Conservation (phyloP, 352 stramenopile genomes). For the Aphanomyces euteiches region DNA sequence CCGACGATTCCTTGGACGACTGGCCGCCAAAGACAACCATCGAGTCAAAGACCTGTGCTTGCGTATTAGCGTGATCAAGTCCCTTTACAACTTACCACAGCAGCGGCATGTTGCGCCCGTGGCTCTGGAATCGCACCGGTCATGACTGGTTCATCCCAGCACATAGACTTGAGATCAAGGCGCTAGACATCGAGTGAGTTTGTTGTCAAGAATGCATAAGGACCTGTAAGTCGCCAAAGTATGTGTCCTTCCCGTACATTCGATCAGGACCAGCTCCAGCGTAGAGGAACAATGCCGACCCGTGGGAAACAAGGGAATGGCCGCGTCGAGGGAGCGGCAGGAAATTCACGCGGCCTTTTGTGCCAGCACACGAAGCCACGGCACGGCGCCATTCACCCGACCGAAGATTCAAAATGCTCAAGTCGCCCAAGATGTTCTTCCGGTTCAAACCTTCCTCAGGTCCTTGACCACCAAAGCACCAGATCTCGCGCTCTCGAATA, state of each 20-base stretch:
- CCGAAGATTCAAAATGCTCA: background rate
- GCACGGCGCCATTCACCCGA: background rate
- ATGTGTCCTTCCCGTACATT: slow-evolving; percentile 15
- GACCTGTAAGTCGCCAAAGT: slow-evolving; percentile 25
- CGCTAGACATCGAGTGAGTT: background rate
- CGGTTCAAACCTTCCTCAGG: slow-evolving; percentile 17
- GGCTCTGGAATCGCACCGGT: slow-evolving; percentile 4
- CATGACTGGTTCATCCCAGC: slow-evolving; percentile 25
- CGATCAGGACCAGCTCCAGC: slow-evolving; percentile 13
- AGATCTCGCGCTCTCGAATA: background rate
- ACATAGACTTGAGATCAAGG: slow-evolving; percentile 17
- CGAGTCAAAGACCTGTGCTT: slow-evolving; percentile 2
- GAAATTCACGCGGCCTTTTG: slow-evolving; percentile 19
- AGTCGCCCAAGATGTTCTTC: slow-evolving; percentile 24
- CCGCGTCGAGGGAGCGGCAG: slow-evolving; percentile 11
- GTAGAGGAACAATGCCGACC: slow-evolving; percentile 5
- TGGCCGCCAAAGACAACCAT: slow-evolving; percentile 25
- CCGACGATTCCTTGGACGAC: slow-evolving; percentile 5
- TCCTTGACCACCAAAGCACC: slow-evolving; percentile 25
- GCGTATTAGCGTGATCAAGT: background rate
- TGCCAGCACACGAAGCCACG: background rate
- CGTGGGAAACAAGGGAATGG: slow-evolving; percentile 2
- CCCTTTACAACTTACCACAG: background rate
- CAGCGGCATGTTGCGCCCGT: slow-evolving; percentile 9
- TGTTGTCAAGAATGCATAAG: background rate